These are phyloP conservation scores for Discostella stelligeroides DNA, from an alignment of 108 stramenopile genomes.

Conservation along the genomic window DNA sequence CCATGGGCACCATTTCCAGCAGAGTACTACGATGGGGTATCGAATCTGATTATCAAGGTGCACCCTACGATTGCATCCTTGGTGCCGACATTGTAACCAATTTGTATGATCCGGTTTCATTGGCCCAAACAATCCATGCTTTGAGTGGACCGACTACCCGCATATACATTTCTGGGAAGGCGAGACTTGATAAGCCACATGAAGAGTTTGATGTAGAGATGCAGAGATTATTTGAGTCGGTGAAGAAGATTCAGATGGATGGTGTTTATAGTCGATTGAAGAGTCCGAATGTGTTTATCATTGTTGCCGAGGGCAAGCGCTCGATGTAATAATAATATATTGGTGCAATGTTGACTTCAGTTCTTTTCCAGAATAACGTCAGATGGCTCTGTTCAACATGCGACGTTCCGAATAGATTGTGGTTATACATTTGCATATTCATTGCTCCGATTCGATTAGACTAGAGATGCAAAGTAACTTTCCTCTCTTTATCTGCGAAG, in stretches of 20 bases:
- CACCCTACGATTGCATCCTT: conserved; percentile 68
- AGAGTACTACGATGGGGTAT: conserved; percentile 69
- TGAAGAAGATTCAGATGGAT: conserved; percentile 34
- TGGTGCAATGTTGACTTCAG: too few relatives aligned
- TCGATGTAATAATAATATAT: neutral
- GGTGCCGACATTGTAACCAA: conserved; percentile 84
- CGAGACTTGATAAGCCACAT: conserved; percentile 60
- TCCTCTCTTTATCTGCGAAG: too few relatives aligned
- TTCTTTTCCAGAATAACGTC: too few relatives aligned
- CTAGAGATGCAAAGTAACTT: too few relatives aligned
- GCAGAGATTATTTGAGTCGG: conserved; percentile 48
- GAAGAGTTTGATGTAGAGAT: conserved; percentile 62
- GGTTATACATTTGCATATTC: too few relatives aligned
- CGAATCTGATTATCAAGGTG: conserved; percentile 34
- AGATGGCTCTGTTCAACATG: too few relatives aligned
- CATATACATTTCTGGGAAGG: conserved; percentile 67
- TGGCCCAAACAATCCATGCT: conserved; percentile 72
- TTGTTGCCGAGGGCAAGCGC: conserved; percentile 47
- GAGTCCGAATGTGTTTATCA: conserved; percentile 70
- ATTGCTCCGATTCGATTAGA: too few relatives aligned
- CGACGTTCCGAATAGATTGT: too few relatives aligned
- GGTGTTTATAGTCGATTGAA: conserved; percentile 48
- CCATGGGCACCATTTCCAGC: conserved; percentile 23
- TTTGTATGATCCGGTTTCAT: conserved; percentile 67
- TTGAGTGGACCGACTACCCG: conserved; percentile 52